Conservation (phyloP, 192 early-diverging fungal genomes). For the Jimgerdemannia flammicorona region DNA sequence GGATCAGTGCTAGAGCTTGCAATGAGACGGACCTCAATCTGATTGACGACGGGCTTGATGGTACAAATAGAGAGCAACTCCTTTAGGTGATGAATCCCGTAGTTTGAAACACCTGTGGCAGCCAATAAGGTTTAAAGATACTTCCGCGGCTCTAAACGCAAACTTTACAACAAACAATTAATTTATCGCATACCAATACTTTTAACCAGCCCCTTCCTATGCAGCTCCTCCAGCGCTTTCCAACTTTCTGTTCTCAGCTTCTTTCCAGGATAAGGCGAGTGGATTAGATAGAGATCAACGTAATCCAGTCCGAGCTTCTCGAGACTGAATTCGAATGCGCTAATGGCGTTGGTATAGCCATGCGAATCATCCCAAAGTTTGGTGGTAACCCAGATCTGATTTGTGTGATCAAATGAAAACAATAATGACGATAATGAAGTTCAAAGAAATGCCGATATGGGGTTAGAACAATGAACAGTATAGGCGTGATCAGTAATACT, state of each 20-base stretch:
- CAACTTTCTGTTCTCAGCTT: conserved; percentile 43
- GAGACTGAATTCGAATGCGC: conserved; percentile 47
- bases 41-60: conserved; percentile 46
- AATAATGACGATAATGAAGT: too few relatives aligned
- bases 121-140: too few relatives aligned
- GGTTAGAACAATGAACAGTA: too few relatives aligned
- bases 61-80: conserved; percentile 34
- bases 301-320: conserved; percentile 47
- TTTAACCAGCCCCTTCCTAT: conserved; percentile 38
- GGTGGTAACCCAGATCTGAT: conserved; percentile 62
- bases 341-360: conserved; percentile 39
- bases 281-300: conserved; percentile 61
- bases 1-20: too few relatives aligned
- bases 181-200: conserved; percentile 31
- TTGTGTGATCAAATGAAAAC: too few relatives aligned
- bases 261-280: conserved; percentile 48
- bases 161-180: background rate
- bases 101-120: conserved; percentile 51
- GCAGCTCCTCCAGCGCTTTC: conserved; percentile 43
- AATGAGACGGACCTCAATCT: conserved; percentile 42
- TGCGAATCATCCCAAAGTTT: conserved; percentile 55
- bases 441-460: too few relatives aligned
- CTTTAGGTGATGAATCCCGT: conserved; percentile 41
- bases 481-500: too few relatives aligned
- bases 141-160: too few relatives aligned